Percentiles rank a stretch among this genome's conserved stretches.
phyloP scores from a whole-genome alignment of 108 stramenopile species.

The Stephanodiscus triporus region DNA sequence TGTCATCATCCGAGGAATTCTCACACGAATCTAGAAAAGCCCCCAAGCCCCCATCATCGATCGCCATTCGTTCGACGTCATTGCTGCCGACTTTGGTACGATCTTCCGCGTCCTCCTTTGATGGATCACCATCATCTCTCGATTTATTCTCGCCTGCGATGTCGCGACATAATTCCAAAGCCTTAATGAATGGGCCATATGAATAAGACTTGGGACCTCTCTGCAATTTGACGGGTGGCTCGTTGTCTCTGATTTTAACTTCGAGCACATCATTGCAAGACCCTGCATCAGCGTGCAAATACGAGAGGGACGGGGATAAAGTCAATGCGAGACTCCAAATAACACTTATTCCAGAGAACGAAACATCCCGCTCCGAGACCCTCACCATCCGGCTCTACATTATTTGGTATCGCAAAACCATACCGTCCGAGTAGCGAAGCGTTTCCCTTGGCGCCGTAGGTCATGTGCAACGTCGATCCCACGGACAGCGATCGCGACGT shows the following conservation, averaged over 20 bases:
- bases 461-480: constrained; percentile 60
- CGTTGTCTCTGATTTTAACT: constrained; percentile 33
- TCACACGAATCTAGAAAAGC: constrained; percentile 56
- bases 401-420: constrained; percentile 75
- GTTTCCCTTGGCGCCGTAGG: constrained; percentile 83
- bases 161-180: constrained; percentile 42
- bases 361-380: not conserved
- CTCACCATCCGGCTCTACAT: constrained; percentile 81
- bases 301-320: not conserved
- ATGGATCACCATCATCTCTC: constrained; percentile 1
- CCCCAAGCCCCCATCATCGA: constrained; percentile 37
- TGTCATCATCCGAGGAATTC: constrained; percentile 28
- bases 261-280: constrained; percentile 83
- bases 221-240: constrained; percentile 46
- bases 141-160: not conserved
- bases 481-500: constrained; percentile 16
- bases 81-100: not conserved
- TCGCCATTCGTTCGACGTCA: constrained; percentile 6
- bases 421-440: constrained; percentile 68
- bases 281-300: constrained; percentile 27
- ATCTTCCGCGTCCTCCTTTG: not conserved
- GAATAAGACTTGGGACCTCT: constrained; percentile 81
- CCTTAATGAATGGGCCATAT: constrained; percentile 62
- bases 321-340: not conserved
- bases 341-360: not conserved